Evolutionary conservation across 2,329 filamentous ascomycete genomes (phyloP), one percentile per base, ranked within the genome.

Genomic region (Stachybotrys chlorohalonatus): DNA sequence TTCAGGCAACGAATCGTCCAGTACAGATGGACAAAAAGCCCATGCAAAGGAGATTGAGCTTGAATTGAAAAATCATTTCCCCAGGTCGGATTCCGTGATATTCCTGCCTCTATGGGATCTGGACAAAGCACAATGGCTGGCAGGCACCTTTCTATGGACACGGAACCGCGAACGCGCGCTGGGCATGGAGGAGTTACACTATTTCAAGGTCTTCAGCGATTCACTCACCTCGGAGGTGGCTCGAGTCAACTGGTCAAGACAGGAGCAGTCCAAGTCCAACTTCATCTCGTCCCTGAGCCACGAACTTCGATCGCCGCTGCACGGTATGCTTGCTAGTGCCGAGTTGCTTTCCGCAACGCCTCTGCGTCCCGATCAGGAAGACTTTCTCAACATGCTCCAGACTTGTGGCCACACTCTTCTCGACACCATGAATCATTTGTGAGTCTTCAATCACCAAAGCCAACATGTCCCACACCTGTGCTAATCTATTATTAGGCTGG

Each of bases 281-380:
- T 53, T 55, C 15, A 42, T 55, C 17, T 53, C 47, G 6, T 81
- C 76, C 7, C 75, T 83, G 49, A 80, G 76, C 30, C 80, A 84
- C 62, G 81, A 84, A 59, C 66, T 83, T 7, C 70, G 80, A 15
- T 80, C 75, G 3, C 80, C 81, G 2, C 68, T 84, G 1, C 80
- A 83, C 57, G 81, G 80, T 1, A 80, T 83, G 36, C 67, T 83
- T 2, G 78, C 76, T 0, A 81, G 68, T 58, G 74, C 73, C 5
- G 76, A 80, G 56, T 67, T 80, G 46, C 63, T 82, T 1, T 71
- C 74, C n/a, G 76, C 78, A 11, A 75, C 72, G 0, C 57, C 66
- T 5, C 63, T 77, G 50, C 68, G 71, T 52, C 65, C 68, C 6
- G 66, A 71, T 30, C 75, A 78, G 56, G 63, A 69, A 5, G 70